Evolutionary conservation across 2,329 filamentous ascomycete genomes (phyloP), one percentile per base, ranked within the genome.

Genomic region (Volutella citrinella): DNA sequence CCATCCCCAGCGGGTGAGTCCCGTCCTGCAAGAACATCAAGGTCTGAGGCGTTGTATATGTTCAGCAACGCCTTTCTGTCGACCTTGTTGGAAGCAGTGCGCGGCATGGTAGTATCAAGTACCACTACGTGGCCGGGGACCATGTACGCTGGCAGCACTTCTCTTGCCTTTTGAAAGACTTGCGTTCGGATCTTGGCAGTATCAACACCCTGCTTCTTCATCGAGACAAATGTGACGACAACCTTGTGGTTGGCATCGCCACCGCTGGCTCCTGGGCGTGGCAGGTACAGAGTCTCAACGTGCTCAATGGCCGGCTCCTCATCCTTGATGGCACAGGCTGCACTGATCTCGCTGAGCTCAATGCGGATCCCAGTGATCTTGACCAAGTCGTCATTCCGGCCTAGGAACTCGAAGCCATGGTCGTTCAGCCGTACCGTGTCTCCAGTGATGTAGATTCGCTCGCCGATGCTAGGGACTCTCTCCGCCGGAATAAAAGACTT

Each of bases 31-130:
- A 32, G 22, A 11, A 32, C 17, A 21, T 20, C 26, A 5, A 54
- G 30, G 19, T 54, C 44, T 5, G 49, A 34, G 4, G 2, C 18
- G 8, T 36, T 28, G 38, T 54, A 54, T 12, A 51, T 43, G 8
- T 32, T 31, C 30, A 42, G 45, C 23, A 55, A 35, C 7, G 54
- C 52, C 17, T 55, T 56, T 17, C 59, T 53, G 34, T 63, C 59
- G 4, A 57, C 56, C 41, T 63, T 63, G 30, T 57, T 57, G 10
- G 57, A 61, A 4, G 53, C 50, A 0, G 59, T 63, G 11, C 51
- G 47, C 6, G 60, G 60, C 30, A 63, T 60, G 7, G 35, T 40
- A 7, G 44, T 42, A 17, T 39, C 48, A 14, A 55, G 27, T 1
- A 61, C 48, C 5, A 58, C 51, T 1, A 61, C 38, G 16, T 55